Evolutionary conservation across 495 filamentous ascomycete genomes (phyloP).

Genomic region (Aspergillus sclerotioniger): DNA sequence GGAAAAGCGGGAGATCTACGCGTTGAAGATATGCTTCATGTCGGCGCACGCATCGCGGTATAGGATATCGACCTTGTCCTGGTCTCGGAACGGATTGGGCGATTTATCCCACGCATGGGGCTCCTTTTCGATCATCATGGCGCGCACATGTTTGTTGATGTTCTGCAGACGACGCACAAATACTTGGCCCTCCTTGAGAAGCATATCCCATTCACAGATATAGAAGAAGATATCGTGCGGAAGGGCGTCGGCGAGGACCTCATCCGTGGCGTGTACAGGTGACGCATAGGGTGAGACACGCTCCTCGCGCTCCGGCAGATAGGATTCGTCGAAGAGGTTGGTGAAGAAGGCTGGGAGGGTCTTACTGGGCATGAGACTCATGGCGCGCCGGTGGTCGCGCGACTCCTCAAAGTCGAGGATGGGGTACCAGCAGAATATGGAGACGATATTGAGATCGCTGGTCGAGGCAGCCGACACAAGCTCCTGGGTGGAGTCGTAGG

Average conservation of each 20-base stretch:
- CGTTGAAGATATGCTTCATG: conserved; percentile 44
- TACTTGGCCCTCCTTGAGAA: conserved; percentile 70
- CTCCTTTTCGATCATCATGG: conserved; percentile 69
- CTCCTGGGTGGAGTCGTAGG: conserved; percentile 40
- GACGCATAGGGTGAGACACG: conserved; percentile 59
- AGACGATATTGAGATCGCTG: conserved; percentile 47
- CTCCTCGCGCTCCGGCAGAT: conserved; percentile 57
- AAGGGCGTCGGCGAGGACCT: conserved; percentile 48
- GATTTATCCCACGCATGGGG: conserved; percentile 86
- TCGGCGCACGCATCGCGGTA: conserved; percentile 46
- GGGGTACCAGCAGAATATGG: conserved; percentile 79
- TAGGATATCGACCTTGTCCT: conserved; percentile 36
- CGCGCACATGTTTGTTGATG: conserved; percentile 64
- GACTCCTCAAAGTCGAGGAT: conserved; percentile 77
- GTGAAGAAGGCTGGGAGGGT: conserved; percentile 73
- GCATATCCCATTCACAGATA: conserved; percentile 90
- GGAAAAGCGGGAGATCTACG: background rate
- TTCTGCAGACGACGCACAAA: conserved; percentile 63
- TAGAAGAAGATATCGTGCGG: conserved; percentile 69
- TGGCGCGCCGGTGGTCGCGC: conserved; percentile 68
- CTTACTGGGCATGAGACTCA: conserved; percentile 64
- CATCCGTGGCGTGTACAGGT: conserved; percentile 58
- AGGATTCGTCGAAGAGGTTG: conserved; percentile 81
- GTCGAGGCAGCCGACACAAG: conserved; percentile 28
- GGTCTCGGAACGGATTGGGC: conserved; percentile 69